A percentile compares a stretch with the other conserved stretches of the same genome.
These are phyloP conservation scores for Tolypocladium tropicale DNA, from an alignment of 2,329 filamentous ascomycete species.

Conservation along the genomic window DNA sequence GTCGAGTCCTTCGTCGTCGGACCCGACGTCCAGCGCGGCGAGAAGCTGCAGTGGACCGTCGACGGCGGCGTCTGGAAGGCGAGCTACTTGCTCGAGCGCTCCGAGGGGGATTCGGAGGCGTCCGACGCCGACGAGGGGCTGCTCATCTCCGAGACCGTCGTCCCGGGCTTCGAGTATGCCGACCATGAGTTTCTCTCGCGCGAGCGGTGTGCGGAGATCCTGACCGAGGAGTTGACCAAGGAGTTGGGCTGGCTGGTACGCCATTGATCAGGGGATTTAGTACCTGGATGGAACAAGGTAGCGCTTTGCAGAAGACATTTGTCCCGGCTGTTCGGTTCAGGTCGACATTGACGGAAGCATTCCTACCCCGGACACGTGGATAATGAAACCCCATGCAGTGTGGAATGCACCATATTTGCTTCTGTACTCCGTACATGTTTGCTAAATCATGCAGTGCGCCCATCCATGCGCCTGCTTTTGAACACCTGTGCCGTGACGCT, in stretches of 20 bases:
- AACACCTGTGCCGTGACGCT: background rate
- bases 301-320: no score
- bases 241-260: conserved; percentile 37
- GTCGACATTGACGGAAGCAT: no score
- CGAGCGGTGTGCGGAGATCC: conserved; percentile 37
- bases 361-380: no score
- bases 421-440: background rate
- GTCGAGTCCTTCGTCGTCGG: conserved; percentile 59
- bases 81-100: conserved; percentile 39
- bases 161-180: conserved; percentile 56
- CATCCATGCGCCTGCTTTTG: background rate
- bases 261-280: conserved; percentile 1
- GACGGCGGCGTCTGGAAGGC: conserved; percentile 59
- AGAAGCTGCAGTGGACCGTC: conserved; percentile 58
- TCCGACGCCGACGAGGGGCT: conserved; percentile 34
- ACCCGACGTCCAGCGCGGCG: conserved; percentile 42
- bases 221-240: conserved; percentile 37
- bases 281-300: no score
- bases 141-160: conserved; percentile 58
- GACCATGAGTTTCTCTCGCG: conserved; percentile 56
- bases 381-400: no score
- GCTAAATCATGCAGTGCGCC: background rate
- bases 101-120: conserved; percentile 16
- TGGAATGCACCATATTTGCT: background rate
- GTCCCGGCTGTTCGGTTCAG: no score